Conservation (phyloP, 768 basidiomycete genomes). For the Chalciporus piperatus region DNA sequence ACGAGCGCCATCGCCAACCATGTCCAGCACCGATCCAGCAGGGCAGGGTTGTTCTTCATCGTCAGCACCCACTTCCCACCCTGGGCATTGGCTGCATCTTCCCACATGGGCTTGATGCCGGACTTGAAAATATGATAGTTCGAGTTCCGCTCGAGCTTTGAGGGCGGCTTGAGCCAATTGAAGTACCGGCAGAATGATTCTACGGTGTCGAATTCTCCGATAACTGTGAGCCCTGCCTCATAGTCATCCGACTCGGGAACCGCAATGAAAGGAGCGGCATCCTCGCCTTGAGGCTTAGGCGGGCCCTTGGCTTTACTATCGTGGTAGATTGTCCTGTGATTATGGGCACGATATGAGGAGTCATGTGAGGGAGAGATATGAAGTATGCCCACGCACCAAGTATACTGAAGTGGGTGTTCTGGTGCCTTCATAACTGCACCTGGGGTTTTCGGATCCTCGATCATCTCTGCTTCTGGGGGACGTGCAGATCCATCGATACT, state of each 20-base stretch:
- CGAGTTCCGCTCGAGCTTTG: slow-evolving; percentile 81
- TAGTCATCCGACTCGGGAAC: slow-evolving; percentile 72
- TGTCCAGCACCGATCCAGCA: slow-evolving; percentile 86
- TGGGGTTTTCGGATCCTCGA: slow-evolving; percentile 81
- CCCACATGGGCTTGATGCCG: slow-evolving; percentile 97
- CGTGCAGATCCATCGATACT: slow-evolving; percentile 57
- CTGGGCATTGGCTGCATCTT: slow-evolving; percentile 86
- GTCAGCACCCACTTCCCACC: slow-evolving; percentile 96
- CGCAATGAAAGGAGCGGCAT: slow-evolving; percentile 30
- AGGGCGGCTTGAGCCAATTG: slow-evolving; percentile 93
- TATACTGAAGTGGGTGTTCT: slow-evolving; percentile 82
- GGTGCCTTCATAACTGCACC: slow-evolving; percentile 64
- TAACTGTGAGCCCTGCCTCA: slow-evolving; percentile 80
- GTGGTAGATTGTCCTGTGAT: slow-evolving; percentile 80
- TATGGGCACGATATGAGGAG: background rate
- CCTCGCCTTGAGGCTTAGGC: slow-evolving; percentile 40
- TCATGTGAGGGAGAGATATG: background rate
- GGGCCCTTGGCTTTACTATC: slow-evolving; percentile 78
- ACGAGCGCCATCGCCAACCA: slow-evolving; percentile 92
- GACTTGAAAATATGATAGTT: slow-evolving; percentile 96
- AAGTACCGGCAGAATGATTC: slow-evolving; percentile 89
- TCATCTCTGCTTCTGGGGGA: slow-evolving; percentile 74
- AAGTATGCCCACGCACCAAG: slow-evolving; percentile 52
- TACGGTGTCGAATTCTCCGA: slow-evolving; percentile 89
- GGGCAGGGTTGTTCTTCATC: slow-evolving; percentile 76